Base-by-base conservation (phyloP, 140 eudicot genomes). In the Bidens hawaiensis region DNA sequence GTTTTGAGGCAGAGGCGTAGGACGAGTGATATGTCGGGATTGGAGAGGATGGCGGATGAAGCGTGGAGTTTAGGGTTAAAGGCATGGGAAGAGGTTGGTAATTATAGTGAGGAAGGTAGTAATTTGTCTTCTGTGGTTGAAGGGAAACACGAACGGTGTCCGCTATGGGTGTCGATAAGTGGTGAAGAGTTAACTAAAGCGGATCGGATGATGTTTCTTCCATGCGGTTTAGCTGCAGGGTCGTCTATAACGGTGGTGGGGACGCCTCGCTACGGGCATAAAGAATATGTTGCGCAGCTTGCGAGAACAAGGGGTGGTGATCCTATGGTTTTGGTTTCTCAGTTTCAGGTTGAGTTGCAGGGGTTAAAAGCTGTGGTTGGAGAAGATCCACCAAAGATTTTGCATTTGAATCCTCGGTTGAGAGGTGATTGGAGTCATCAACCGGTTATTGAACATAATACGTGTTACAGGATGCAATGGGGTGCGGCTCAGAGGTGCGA, bases 391-490 rank as follows among this genome's bases (percentile, higher is more conserved):
- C 97, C 97, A 15, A 90, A 78, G 68, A 90, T 90, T 60, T 51
- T 90, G 77, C 97, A 90, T 69, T 53, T 90, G 62, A 90, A 90
- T 80, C 97, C 97, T 67, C 77, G 97, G 26, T 45, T 90, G 69
- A 87, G 96, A 76, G 97, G 97, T 50, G 97, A 90, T 73, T 90
- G 97, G 97, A 90, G 96, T 64, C 88, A 77, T 30, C 84, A 64
- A 64, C 87, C 95, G 3, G 96, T 90, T 26, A 87, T 90, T 78
- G 97, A 90, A 77, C 97, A 90, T 42, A 90, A 90, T 54, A 87
- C 97, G 0, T 90, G 97, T 40, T 90, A 90, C 46, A 82, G 97
- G 70, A 90, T 90, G 97, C 97, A 90, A 62, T 90, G 97, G 97
- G 96, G 96, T 0, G 43, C 76, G 9, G 88, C 88, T 79, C 97